Evolutionary conservation across 2,329 filamentous ascomycete genomes (phyloP), one percentile per base, ranked within the genome.

Genomic region (Thermoascus crustaceus): DNA sequence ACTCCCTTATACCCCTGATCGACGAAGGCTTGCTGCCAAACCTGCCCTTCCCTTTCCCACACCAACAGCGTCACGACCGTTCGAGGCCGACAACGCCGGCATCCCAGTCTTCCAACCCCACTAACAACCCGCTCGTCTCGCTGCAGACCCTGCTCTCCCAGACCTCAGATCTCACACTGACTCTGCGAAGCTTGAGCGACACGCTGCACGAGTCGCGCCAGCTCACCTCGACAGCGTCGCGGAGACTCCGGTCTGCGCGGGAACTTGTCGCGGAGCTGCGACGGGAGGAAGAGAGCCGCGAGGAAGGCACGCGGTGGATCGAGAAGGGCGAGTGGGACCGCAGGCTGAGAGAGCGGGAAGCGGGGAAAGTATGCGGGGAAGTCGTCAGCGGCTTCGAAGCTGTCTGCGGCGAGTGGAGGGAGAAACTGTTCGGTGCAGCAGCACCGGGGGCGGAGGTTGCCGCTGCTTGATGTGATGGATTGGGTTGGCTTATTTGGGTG

Each of bases 161-260:
- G 44, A 88, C 83, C 0, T 68, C 75, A 17, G 82, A 87, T 42
- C 67, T 89, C 18, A 76, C 89, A 6, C 76, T 85, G 50, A 85
- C 85, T 5, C 74, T 98, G 30, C 86, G 85, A 48, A 82, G 86
- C 46, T 71, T 98, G 4, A 86, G 85, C 5, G 91, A 98, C 57
- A 88, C 85, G 3, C 71, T 98, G 21, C 89, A 96, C 61, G 94
- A 96, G 81, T 87, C 83, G 20, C 80, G 86, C 8, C 89, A 96
- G 61, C 83, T 85, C 1, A 91, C 85, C 0, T 82, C 79, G 3
- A 82, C 82, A 7, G 91, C 89, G 2, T 80, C 82, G 2, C 72
- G 91, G 37, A 76, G 86, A 29, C 67, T 98, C 34, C 81, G 82
- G 47, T 84, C 78, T 22, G 87, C 85, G 5, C 84, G 82, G 49